Evolutionary conservation across 2,329 filamentous ascomycete genomes (phyloP).

Genomic region (Fusarium stilboides): DNA sequence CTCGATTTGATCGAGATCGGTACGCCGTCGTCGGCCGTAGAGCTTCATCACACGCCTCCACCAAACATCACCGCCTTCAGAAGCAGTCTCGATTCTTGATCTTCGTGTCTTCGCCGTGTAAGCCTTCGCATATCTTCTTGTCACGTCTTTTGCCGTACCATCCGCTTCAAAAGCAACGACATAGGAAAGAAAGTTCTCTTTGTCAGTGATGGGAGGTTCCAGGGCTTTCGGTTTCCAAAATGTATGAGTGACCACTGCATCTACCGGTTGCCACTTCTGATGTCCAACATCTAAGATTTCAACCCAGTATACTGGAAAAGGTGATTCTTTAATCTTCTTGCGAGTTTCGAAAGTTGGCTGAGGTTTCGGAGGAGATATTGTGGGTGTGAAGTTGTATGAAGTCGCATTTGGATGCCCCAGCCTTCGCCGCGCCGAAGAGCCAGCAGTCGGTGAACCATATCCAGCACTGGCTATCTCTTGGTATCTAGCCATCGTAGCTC

Average conservation of each 20-base stretch:
- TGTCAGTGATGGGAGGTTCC: constrained; percentile 86
- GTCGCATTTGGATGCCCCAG: constrained; percentile 70
- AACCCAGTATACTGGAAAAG: constrained; percentile 92
- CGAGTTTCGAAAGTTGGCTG: constrained; percentile 54
- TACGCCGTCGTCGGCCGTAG: constrained; percentile 60
- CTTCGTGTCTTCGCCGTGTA: constrained; percentile 93
- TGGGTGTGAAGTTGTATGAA: constrained; percentile 65
- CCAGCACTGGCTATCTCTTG: constrained; percentile 52
- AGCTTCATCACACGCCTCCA: constrained; percentile 67
- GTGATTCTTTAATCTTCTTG: constrained; percentile 74
- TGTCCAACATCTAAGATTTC: constrained; percentile 89
- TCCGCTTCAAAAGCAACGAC: constrained; percentile 89
- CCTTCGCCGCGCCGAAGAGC: constrained; percentile 62
- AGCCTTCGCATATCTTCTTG: constrained; percentile 86
- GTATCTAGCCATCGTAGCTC: constrained; percentile 59
- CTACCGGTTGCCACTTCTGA: constrained; percentile 93
- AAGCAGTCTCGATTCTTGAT: constrained; percentile 77
- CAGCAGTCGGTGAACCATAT: constrained; percentile 50
- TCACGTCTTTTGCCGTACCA: constrained; percentile 85
- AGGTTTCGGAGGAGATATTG: constrained; percentile 56
- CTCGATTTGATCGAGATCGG: constrained; percentile 87
- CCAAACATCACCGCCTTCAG: constrained; percentile 67
- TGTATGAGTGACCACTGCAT: constrained; percentile 83
- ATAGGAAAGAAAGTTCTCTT: constrained; percentile 84
- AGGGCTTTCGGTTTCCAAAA: constrained; percentile 82